phyloP scores from a whole-genome alignment of 306 rosid species.

The Dalbergia cultrata region DNA sequence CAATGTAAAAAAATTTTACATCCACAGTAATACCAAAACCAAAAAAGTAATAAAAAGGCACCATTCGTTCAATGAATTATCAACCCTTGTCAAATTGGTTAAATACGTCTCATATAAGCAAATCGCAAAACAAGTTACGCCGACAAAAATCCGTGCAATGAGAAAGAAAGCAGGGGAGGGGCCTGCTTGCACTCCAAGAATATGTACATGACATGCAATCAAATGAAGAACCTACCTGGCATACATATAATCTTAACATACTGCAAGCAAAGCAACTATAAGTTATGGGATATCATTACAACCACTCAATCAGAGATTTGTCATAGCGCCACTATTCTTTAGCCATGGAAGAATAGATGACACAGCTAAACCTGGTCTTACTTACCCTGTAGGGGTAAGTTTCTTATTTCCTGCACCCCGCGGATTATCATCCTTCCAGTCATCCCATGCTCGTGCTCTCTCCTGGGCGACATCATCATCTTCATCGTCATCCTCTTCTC shows the following conservation, averaged over 20 bases:
- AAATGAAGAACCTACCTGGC: slow-evolving; percentile 18
- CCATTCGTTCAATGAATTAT: neutral
- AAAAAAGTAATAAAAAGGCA: neutral
- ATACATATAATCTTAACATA: slow-evolving; percentile 33
- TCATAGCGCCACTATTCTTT: slow-evolving; percentile 8
- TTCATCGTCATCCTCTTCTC: slow-evolving; percentile 72
- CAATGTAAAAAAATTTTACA: too few relatives aligned
- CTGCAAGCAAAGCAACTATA: slow-evolving; percentile 31
- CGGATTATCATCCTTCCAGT: slow-evolving; percentile 99
- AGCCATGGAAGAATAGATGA: slow-evolving; percentile 4
- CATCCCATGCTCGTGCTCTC: slow-evolving; percentile 92
- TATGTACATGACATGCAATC: slow-evolving; percentile 30
- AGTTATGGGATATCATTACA: slow-evolving; percentile 21
- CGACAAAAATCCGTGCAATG: slow-evolving; percentile 14
- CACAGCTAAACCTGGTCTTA: neutral
- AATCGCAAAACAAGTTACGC: slow-evolving; percentile 4
- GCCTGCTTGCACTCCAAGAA: slow-evolving; percentile 39
- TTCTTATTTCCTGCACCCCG: slow-evolving; percentile 94
- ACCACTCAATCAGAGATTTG: slow-evolving; percentile 23
- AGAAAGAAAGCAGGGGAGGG: neutral
- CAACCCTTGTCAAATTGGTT: neutral
- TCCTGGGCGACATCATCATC: slow-evolving; percentile 92
- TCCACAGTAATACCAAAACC: too few relatives aligned
- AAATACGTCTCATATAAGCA: neutral
- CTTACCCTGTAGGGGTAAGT: slow-evolving; percentile 92